phyloP scores from a whole-genome alignment of 768 basidiomycete species.

The Hygrocybe punicea region DNA sequence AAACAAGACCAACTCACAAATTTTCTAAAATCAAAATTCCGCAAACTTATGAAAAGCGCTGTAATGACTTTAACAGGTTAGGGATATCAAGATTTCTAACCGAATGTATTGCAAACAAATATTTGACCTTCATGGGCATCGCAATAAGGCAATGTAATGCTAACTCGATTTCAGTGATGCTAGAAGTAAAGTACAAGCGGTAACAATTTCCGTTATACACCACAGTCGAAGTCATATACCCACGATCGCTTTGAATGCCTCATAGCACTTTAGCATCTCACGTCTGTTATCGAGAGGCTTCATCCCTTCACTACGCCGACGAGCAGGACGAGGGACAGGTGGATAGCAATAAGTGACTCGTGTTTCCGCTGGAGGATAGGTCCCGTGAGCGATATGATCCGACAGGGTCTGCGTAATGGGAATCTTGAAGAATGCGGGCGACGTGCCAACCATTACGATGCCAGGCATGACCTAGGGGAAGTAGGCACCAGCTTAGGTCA shows the following conservation, averaged over 20 bases:
- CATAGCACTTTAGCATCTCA: constrained; percentile 26
- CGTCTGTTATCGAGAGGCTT: constrained; percentile 30
- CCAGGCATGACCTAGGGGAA: constrained; percentile 22
- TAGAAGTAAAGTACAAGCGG: no score
- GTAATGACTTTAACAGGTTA: no score
- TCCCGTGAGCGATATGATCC: constrained; percentile 12
- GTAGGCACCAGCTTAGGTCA: neutral
- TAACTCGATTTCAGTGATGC: no score
- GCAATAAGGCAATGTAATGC: no score
- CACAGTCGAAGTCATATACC: neutral
- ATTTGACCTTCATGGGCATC: no score
- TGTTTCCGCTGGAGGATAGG: constrained; percentile 18
- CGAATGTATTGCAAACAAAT: no score
- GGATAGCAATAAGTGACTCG: constrained; percentile 22
- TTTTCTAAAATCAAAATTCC: no score
- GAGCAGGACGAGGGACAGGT: constrained; percentile 15
- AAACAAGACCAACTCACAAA: no score
- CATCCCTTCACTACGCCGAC: constrained; percentile 28
- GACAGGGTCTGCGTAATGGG: constrained; percentile 22
- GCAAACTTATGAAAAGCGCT: no score
- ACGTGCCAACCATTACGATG: constrained; percentile 29
- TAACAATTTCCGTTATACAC: no score
- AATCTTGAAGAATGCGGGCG: constrained; percentile 31
- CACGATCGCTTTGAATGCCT: constrained; percentile 29
- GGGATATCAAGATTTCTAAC: no score